Percentiles rank a stretch among this genome's conserved stretches.
These are phyloP conservation scores for Ambrosiella beaveri DNA, from an alignment of 2,329 filamentous ascomycete species.

Conservation along the genomic window DNA sequence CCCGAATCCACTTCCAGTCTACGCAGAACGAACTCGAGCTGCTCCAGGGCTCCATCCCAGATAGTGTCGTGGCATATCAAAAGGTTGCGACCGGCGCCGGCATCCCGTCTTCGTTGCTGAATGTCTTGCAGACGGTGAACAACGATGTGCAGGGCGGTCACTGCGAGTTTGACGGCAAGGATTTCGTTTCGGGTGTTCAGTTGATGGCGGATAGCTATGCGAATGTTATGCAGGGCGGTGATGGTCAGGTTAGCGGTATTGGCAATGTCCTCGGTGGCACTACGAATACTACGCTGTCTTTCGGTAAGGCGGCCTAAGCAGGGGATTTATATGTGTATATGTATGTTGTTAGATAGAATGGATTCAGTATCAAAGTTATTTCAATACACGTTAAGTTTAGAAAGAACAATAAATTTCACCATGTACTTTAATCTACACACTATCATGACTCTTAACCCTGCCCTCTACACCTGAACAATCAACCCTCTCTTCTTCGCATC, in stretches of 20 bases:
- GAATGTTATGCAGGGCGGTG: constrained; percentile 32
- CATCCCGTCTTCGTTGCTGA: constrained; percentile 27
- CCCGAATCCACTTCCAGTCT: constrained; percentile 39
- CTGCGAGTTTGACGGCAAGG: constrained; percentile 38
- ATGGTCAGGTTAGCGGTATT: constrained; percentile 32
- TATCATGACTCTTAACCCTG: too few species aligned
- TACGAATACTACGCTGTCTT: constrained; percentile 3
- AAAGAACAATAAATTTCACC: background rate
- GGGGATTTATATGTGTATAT: background rate
- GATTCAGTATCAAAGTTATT: background rate
- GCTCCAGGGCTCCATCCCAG: constrained; percentile 33
- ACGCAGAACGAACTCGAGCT: constrained; percentile 32
- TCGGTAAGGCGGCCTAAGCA: constrained; percentile 8
- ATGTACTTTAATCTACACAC: background rate
- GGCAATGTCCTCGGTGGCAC: constrained; percentile 28
- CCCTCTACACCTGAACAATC: background rate
- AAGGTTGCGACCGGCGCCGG: constrained; percentile 27
- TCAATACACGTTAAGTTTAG: background rate
- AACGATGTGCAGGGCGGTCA: constrained; percentile 38
- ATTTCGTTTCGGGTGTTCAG: constrained; percentile 38
- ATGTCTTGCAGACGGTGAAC: constrained; percentile 37
- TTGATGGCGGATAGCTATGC: constrained; percentile 36
- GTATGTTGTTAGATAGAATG: background rate
- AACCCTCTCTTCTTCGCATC: background rate
- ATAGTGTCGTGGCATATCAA: constrained; percentile 34